Conservation (phyloP, 169 alveolate genomes). For the Eimeria acervulina region DNA sequence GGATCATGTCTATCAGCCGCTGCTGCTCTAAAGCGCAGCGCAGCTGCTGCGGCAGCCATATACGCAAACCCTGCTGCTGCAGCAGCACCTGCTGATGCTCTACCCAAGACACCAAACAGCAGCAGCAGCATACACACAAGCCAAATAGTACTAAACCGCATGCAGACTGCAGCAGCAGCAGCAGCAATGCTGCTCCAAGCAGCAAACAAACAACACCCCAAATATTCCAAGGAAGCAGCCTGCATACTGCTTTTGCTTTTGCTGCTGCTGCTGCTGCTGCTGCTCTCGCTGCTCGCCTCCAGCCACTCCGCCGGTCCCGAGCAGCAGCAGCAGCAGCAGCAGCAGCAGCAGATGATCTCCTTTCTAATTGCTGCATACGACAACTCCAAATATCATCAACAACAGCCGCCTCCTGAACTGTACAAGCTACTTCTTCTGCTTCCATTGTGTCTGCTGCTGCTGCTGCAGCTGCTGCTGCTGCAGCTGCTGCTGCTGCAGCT, state of each 20-base stretch:
- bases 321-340: no score
- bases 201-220: background rate
- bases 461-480: background rate
- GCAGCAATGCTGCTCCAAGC: background rate
- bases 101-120: background rate
- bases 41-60: background rate
- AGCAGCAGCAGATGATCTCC: no score
- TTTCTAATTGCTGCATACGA: no score
- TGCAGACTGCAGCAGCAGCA: background rate
- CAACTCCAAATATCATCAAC: no score
- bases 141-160: background rate
- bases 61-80: constrained; percentile 23
- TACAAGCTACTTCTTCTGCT: background rate
- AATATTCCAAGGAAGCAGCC: background rate
- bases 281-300: background rate
- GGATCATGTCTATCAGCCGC: background rate
- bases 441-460: background rate
- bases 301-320: no score
- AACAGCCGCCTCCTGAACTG: background rate
- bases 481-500: constrained; percentile 20
- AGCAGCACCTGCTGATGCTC: constrained; percentile 23
- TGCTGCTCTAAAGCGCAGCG: background rate
- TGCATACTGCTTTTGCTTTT: background rate
- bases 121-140: background rate
- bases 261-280: background rate